A percentile compares a stretch with the other conserved stretches of the same genome.
Evolutionary conservation across 306 rosid species (phyloP).

Genomic region (Oxytropis ochrocephala): DNA sequence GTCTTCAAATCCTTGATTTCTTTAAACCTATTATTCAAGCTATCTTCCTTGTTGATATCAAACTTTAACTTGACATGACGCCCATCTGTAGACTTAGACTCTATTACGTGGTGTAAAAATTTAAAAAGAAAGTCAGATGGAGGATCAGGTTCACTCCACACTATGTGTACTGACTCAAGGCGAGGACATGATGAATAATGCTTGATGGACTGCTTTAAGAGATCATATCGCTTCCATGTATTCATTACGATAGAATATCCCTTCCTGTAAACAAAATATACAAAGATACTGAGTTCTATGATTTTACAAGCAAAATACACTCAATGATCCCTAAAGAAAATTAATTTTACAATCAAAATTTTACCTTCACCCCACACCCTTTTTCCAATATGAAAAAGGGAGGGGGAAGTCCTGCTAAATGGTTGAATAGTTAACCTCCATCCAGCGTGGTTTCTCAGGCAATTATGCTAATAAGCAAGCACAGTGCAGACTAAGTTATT

Average conservation of each 20-base stretch:
- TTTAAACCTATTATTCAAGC: slow-evolving; percentile 82
- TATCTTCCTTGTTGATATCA: slow-evolving; percentile 68
- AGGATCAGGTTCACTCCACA: slow-evolving; percentile 92
- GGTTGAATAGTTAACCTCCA: neutral
- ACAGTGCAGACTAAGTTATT: neutral
- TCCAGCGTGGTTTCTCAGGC: neutral
- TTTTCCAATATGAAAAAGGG: neutral
- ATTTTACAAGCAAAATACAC: neutral
- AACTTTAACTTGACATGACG: slow-evolving; percentile 48
- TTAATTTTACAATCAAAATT: neutral
- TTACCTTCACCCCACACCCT: neutral
- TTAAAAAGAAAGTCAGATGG: slow-evolving; percentile 48
- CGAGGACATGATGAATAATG: slow-evolving; percentile 76
- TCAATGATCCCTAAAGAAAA: neutral
- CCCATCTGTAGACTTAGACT: slow-evolving; percentile 39
- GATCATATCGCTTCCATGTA: slow-evolving; percentile 94
- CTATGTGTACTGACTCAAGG: slow-evolving; percentile 68
- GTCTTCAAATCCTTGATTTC: slow-evolving; percentile 57
- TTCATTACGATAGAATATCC: slow-evolving; percentile 81
- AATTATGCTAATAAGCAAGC: neutral
- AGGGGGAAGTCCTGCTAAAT: neutral
- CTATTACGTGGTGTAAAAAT: slow-evolving; percentile 29
- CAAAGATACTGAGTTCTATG: neutral
- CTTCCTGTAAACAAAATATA: slow-evolving; percentile 39
- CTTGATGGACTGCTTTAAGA: slow-evolving; percentile 75